Evolutionary conservation across 306 rosid genomes (phyloP), one percentile per base, ranked within the genome.

Genomic region (Pyrus bretschneideri): DNA sequence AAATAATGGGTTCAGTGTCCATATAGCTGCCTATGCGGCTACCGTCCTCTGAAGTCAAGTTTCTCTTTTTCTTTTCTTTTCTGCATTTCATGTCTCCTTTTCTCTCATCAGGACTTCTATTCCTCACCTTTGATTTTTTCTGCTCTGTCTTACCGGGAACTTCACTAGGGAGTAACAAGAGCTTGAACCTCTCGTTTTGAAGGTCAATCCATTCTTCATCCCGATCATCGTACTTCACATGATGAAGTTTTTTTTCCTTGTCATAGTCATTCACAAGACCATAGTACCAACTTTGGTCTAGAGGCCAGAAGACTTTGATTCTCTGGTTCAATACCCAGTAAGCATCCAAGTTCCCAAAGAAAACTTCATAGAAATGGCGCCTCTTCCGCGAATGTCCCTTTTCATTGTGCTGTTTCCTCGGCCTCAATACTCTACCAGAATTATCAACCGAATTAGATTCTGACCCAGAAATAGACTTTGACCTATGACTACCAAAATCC

Each of bases 191-290:
- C 90, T 96, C 99, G 66, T 79, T 86, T 75, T 87, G 86, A 79
- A 96, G 98, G 80, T 96, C 33, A 83, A 96, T 81, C 99, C 99
- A 96, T 79, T 96, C 99, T 81, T 87, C 96, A 67, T 96, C 99
- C 6, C 97, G 91, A 42, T 96, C 99, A 80, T 92, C 99, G 65
- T 96, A 96, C 84, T 93, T 92, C 58, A 96, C 86, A 85, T 96
- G 99, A 88, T 96, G 90, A 81, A 82, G 89, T 55, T 84, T 91
- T 65, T 82, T 84, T 61, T 69, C 83, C 54, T 86, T 75, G 79
- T 91, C 89, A 63, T 92, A 96, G 77, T 81, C 88, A 79, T 82
- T 83, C 61, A 96, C 90, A 75, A 87, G 84, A 63, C 99, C 99
- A 75, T 82, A 88, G 82, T 96, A 96, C 99, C 99, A 96, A 78